A percentile compares a stretch with the other conserved stretches of the same genome.
phyloP scores from a whole-genome alignment of 257 asterid genomes.

The Anisodus tanguticus region DNA sequence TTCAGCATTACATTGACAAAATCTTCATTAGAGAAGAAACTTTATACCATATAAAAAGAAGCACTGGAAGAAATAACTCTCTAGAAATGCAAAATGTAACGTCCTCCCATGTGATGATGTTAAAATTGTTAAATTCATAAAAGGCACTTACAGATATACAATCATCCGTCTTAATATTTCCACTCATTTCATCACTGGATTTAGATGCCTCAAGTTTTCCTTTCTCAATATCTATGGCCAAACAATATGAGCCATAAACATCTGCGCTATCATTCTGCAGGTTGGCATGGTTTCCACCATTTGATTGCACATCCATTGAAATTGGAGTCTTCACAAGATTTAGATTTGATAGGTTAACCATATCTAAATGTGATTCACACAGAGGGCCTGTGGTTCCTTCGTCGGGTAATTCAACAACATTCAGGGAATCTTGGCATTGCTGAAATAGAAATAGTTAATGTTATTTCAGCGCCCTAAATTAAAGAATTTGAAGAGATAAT shows the following conservation, averaged over 20 bases:
- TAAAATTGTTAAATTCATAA: conserved; percentile 7
- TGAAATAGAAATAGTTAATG: conserved; percentile 26
- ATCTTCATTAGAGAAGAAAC: not conserved
- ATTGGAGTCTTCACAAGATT: conserved; percentile 49
- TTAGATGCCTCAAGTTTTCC: conserved; percentile 60
- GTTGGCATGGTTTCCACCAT: conserved; percentile 45
- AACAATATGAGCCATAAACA: conserved; percentile 44
- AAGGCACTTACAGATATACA: conserved; percentile 58
- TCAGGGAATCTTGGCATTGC: conserved; percentile 37
- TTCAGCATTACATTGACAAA: conserved; percentile 31
- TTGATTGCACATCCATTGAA: conserved; percentile 49
- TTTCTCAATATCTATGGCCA: conserved; percentile 68
- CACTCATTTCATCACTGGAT: conserved; percentile 46
- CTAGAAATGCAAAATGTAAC: not conserved
- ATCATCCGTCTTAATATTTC: conserved; percentile 61
- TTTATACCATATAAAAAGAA: not conserved
- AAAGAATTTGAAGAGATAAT: not conserved
- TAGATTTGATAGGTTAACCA: conserved; percentile 39
- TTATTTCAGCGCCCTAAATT: not conserved
- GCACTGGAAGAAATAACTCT: not conserved
- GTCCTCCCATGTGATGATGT: not conserved
- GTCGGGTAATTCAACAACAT: conserved; percentile 29
- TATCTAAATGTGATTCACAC: conserved; percentile 29
- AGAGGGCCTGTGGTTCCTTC: conserved; percentile 33
- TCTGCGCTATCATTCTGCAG: conserved; percentile 53